These are phyloP conservation scores for Schizothecium vesticola DNA, from an alignment of 495 filamentous ascomycete genomes.

Conservation along the genomic window DNA sequence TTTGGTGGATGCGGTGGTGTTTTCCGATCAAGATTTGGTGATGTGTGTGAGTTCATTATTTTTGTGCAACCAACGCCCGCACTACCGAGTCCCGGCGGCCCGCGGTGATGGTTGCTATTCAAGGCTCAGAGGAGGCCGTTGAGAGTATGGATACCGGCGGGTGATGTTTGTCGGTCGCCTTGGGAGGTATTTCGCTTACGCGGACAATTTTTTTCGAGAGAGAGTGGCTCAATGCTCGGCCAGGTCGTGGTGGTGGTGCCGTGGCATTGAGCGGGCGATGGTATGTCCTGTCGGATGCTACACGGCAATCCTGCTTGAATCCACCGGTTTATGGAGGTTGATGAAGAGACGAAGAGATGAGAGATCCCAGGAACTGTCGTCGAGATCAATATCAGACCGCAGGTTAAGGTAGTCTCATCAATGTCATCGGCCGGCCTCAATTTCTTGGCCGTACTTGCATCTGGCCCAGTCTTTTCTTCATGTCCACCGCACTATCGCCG, in stretches of 20 bases:
- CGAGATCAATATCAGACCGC: too few relatives aligned
- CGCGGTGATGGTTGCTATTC: background rate
- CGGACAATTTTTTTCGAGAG: conserved; percentile 1
- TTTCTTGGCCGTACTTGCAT: background rate
- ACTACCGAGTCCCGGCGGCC: background rate
- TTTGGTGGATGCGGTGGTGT: background rate
- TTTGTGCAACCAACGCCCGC: background rate
- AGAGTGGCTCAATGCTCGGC: background rate
- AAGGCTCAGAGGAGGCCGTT: background rate
- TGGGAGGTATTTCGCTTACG: conserved; percentile 14
- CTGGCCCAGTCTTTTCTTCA: background rate
- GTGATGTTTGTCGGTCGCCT: background rate
- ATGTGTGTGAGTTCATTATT: background rate
- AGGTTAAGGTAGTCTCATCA: too few relatives aligned
- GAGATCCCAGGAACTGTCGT: background rate
- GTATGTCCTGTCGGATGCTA: background rate
- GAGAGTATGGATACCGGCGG: background rate
- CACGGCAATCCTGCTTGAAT: background rate
- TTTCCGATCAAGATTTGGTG: background rate
- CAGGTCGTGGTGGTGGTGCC: background rate
- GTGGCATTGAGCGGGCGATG: background rate
- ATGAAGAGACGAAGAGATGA: background rate
- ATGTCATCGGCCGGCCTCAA: background rate
- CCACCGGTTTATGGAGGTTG: background rate
- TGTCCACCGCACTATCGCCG: background rate